Conservation (phyloP, 1,284 basidiomycete species). For the Malassezia sympodialis region DNA sequence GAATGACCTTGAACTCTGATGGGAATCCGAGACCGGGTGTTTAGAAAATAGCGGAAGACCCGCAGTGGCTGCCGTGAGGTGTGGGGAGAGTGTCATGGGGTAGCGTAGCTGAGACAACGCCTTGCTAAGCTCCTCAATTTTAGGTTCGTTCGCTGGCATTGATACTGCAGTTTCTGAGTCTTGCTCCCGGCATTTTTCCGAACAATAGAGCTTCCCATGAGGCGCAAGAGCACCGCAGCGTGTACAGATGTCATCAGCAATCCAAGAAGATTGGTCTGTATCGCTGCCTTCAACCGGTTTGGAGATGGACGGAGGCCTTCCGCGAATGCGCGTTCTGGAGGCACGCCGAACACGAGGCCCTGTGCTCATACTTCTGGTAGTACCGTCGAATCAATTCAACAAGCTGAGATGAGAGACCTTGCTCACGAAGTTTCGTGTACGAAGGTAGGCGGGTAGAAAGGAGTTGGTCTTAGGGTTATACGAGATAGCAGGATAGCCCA, state of each 20-base stretch:
- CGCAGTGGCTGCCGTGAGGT: not conserved
- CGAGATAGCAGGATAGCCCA: not conserved
- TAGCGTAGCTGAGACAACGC: conserved; percentile 8
- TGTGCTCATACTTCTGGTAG: not conserved
- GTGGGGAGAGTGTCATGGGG: conserved; percentile 14
- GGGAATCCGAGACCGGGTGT: not conserved
- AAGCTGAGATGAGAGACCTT: not conserved
- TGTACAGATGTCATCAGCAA: conserved; percentile 18
- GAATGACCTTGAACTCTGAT: not conserved
- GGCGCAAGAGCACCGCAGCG: conserved; percentile 14
- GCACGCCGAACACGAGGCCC: not conserved
- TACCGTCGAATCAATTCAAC: not conserved
- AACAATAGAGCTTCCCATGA: conserved; percentile 17
- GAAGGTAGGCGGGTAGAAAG: not conserved
- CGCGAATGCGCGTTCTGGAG: not conserved
- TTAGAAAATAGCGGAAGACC: not conserved
- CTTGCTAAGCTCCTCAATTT: not conserved
- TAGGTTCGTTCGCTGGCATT: not conserved
- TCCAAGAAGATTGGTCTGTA: conserved; percentile 15
- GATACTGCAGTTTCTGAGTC: not conserved
- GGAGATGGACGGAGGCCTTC: not conserved
- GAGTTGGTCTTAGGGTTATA: not conserved
- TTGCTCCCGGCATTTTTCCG: conserved; percentile 11
- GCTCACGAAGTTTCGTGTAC: not conserved
- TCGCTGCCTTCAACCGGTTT: not conserved